Evolutionary conservation across 1,284 basidiomycete genomes (phyloP), one percentile per base, ranked within the genome.

Genomic region (Fomes fomentarius): DNA sequence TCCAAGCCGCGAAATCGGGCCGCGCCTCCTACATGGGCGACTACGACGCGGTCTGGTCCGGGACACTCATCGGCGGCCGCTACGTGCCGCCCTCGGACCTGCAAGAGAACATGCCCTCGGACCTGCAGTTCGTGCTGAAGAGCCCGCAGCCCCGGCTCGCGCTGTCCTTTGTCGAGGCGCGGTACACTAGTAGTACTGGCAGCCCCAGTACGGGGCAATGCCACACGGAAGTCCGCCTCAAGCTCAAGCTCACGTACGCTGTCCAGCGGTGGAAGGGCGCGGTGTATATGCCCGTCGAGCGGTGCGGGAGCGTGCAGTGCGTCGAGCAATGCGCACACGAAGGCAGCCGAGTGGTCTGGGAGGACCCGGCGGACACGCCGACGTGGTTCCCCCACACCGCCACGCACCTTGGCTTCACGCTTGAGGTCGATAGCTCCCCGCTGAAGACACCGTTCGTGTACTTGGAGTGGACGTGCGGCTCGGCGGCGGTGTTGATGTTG

Each of bases 401-500:
- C 14, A 47, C 45, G 14, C 22, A 22, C 2, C 33, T 47, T 9
- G 45, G 45, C 7, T 47, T 47, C 24, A 41, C 44, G 21, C 30
- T 33, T 2, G 45, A 42, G 25, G 26, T 30, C 21, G 45, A 47
- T 24, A 47, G 21, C 7, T 47, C 51, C 26, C 51, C 38, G 10
- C 45, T 41, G 38, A 21, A 39, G 50, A 19, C 30, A 7, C 50
- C 50, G 42, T 51, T 45, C 43, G 42, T 44, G 19, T 28, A 28
- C 34, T 35, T 51, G 19, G 26, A 33, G 21, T 51, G 50, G 42
- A 11, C 10, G 15, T 25, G 30, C 39, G 38, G 21, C 22, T 10
- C 6, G 14, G 31, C 25, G 14, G 26, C 28, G 4, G 45, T 43
- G 6, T 12, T 48, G 26, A 37, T 54, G 40, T 14, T 54, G 46